Evolutionary conservation across 192 early-diverging fungal species (phyloP).

Genomic region (Umbelopsis vinacea): DNA sequence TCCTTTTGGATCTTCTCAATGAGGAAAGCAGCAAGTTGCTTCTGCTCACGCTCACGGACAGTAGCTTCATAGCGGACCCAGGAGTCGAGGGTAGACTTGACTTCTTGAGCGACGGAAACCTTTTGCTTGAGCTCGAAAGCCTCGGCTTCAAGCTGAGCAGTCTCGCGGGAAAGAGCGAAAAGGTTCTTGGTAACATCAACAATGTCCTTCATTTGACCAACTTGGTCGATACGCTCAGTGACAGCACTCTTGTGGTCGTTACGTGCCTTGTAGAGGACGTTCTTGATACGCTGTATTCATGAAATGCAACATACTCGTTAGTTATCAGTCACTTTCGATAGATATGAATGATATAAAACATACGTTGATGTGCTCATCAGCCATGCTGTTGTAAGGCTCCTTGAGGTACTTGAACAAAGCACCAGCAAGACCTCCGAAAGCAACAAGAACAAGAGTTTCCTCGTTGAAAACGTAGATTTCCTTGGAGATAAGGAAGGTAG

Average conservation of each 20-base stretch:
- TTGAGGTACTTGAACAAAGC: constrained; percentile 79
- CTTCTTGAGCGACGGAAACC: constrained; percentile 76
- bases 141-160: constrained; percentile 91
- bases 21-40: constrained; percentile 80
- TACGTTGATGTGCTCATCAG: constrained; percentile 58
- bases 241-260: constrained; percentile 92
- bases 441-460: constrained; percentile 84
- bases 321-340: neutral
- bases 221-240: constrained; percentile 85
- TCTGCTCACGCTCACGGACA: constrained; percentile 94
- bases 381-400: constrained; percentile 84
- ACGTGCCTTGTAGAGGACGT: constrained; percentile 82
- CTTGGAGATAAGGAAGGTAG: constrained; percentile 92
- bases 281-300: constrained; percentile 72
- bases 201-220: constrained; percentile 91
- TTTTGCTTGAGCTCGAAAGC: constrained; percentile 95
- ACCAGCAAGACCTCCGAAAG: constrained; percentile 80
- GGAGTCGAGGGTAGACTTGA: constrained; percentile 88
- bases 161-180: constrained; percentile 94
- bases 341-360: neutral
- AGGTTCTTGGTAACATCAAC: constrained; percentile 92
- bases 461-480: constrained; percentile 97
- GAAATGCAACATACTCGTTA: constrained; percentile 1
- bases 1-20: constrained; percentile 80
- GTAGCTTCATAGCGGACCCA: constrained; percentile 97